Conservation (phyloP, 495 filamentous ascomycete genomes). For the Penicillium psychrofluorescens region DNA sequence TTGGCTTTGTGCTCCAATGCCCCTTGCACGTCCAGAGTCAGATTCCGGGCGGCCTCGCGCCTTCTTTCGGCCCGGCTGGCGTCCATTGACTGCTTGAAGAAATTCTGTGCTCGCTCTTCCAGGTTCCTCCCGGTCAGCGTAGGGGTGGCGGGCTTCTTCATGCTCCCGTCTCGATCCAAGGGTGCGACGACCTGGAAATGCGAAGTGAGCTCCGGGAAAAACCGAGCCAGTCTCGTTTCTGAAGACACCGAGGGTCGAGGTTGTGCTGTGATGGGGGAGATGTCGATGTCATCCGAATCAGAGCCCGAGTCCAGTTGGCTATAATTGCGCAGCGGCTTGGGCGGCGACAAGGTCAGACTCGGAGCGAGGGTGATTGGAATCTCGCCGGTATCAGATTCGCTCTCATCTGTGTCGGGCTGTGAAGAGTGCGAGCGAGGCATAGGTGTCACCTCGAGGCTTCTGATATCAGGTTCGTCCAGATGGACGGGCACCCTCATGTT, state of each 20-base stretch:
- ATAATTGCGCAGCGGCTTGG: conserved; percentile 5
- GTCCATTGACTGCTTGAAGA: conserved; percentile 5
- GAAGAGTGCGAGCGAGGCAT: too few species aligned
- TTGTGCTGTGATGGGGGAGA: conserved; percentile 23
- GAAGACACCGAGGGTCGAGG: conserved; percentile 5
- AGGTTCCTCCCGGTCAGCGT: conserved; percentile 11
- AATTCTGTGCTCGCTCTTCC: conserved; percentile 10
- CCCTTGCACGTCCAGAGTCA: neutral
- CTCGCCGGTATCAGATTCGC: too few species aligned
- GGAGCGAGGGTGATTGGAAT: neutral
- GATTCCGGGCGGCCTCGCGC: neutral
- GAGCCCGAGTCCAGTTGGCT: conserved; percentile 10
- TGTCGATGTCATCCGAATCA: conserved; percentile 15
- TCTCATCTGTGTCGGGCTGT: too few species aligned
- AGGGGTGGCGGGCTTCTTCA: conserved; percentile 1
- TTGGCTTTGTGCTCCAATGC: neutral
- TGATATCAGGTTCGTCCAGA: too few species aligned
- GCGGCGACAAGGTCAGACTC: conserved; percentile 4
- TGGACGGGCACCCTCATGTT: neutral
- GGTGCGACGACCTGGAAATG: conserved; percentile 23
- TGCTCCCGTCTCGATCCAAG: conserved; percentile 1
- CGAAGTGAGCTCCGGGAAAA: conserved; percentile 25
- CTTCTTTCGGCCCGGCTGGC: neutral
- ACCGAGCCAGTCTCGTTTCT: conserved; percentile 13
- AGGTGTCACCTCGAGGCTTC: too few species aligned